Conservation (phyloP, 495 filamentous ascomycete species). For the Aspergillus panamensis region DNA sequence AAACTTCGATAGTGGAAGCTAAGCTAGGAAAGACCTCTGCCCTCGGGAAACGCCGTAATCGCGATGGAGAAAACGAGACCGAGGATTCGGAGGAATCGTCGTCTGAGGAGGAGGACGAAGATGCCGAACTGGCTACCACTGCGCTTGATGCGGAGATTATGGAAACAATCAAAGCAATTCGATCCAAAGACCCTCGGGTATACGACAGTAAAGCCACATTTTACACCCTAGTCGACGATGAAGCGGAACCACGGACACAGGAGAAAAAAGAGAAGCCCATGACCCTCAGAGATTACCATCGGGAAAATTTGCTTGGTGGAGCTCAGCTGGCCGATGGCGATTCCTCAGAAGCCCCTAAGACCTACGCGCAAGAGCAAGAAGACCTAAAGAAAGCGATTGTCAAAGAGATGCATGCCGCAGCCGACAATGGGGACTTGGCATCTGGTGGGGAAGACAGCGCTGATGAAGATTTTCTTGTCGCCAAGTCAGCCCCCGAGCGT, state of each 20-base stretch:
- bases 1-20: conserved; percentile 63
- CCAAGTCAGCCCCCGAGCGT: conserved; percentile 38
- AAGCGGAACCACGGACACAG: conserved; percentile 22
- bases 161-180: conserved; percentile 79
- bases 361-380: conserved; percentile 83
- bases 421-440: conserved; percentile 29
- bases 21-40: conserved; percentile 63
- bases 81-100: conserved; percentile 50
- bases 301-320: conserved; percentile 71
- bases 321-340: conserved; percentile 55
- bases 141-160: conserved; percentile 82
- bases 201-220: conserved; percentile 79
- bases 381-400: conserved; percentile 72
- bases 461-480: conserved; percentile 68
- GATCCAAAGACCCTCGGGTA: conserved; percentile 81
- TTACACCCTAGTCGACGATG: conserved; percentile 61
- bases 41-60: conserved; percentile 32
- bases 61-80: conserved; percentile 42
- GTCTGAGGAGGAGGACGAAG: conserved; percentile 63
- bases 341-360: conserved; percentile 46
- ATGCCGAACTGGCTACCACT: conserved; percentile 75
- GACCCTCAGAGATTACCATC: conserved; percentile 85
- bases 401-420: conserved; percentile 70
- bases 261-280: conserved; percentile 77
- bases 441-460: conserved; percentile 60